Percentiles rank a stretch among this genome's conserved stretches.
phyloP scores from a whole-genome alignment of 768 basidiomycete genomes.

The Collybiopsis luxurians region DNA sequence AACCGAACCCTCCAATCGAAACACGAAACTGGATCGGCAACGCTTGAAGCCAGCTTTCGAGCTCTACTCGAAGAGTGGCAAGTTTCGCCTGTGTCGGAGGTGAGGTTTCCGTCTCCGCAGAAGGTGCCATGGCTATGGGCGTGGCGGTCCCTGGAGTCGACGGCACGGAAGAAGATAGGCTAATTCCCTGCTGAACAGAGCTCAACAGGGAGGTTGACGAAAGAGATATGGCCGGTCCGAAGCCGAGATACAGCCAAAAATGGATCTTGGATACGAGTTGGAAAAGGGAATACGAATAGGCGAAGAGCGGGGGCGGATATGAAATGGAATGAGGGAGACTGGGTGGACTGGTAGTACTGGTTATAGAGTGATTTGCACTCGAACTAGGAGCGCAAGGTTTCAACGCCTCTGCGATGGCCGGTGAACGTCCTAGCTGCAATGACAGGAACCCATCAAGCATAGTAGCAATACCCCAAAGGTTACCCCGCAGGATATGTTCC shows the following conservation, averaged over 20 bases:
- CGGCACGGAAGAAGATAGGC: too few relatives aligned
- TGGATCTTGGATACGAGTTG: slow-evolving; percentile 25
- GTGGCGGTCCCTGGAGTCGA: too few relatives aligned
- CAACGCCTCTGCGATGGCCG: slow-evolving; percentile 19
- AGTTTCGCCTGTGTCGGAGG: slow-evolving; percentile 11
- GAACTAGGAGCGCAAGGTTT: not conserved
- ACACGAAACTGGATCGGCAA: slow-evolving; percentile 23
- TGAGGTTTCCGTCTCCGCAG: not conserved
- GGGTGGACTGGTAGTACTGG: not conserved
- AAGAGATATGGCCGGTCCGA: slow-evolving; percentile 3
- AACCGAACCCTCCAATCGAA: slow-evolving; percentile 15
- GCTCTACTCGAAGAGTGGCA: slow-evolving; percentile 15
- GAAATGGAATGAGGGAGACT: slow-evolving; percentile 2
- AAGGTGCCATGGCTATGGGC: not conserved
- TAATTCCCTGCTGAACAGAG: too few relatives aligned
- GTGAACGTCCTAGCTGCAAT: slow-evolving; percentile 24
- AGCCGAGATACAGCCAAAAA: slow-evolving; percentile 23
- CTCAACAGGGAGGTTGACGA: not conserved
- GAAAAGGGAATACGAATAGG: slow-evolving; percentile 11
- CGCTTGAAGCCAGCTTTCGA: slow-evolving; percentile 23
- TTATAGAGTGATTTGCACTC: not conserved
- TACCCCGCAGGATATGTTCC: slow-evolving; percentile 15
- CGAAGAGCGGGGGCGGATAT: slow-evolving; percentile 14
- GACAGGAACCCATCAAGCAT: slow-evolving; percentile 25
- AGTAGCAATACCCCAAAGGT: slow-evolving; percentile 22